These are phyloP conservation scores for Cylindricascospora bacillispora DNA, from an alignment of 1,139 yeast species.

Conservation along the genomic window DNA sequence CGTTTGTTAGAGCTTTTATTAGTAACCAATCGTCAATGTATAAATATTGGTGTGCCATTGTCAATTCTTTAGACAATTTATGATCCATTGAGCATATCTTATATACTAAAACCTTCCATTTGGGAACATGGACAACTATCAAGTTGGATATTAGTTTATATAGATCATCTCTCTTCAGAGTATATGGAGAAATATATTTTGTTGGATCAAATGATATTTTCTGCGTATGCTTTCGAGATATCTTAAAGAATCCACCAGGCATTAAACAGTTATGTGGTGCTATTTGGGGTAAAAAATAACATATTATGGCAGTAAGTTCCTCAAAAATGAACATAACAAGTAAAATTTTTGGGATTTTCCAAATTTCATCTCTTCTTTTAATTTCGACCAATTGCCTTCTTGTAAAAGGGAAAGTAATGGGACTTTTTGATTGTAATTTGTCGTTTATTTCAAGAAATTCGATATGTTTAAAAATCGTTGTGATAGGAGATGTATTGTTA, in stretches of 20 bases:
- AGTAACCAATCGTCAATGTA: constrained; percentile 23
- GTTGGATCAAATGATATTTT: not conserved
- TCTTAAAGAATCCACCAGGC: constrained; percentile 16
- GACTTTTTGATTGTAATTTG: constrained; percentile 1
- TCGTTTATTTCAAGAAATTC: constrained; percentile 12
- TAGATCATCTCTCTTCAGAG: constrained; percentile 1
- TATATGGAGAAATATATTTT: constrained; percentile 5
- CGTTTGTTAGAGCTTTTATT: constrained; percentile 9
- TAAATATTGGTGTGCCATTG: constrained; percentile 14
- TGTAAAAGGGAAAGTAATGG: constrained; percentile 7
- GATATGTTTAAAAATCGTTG: constrained; percentile 4
- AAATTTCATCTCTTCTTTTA: constrained; percentile 15
- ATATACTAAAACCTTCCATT: constrained; percentile 13
- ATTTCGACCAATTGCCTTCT: constrained; percentile 17
- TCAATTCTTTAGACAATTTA: constrained; percentile 10
- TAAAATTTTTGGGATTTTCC: constrained; percentile 20
- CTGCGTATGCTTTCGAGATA: constrained; percentile 7
- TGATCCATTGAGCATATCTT: constrained; percentile 8
- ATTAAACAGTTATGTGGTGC: constrained; percentile 21
- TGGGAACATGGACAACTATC: constrained; percentile 5
- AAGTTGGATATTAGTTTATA: not conserved
- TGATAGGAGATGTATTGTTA: not conserved
- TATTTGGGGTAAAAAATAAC: constrained; percentile 20
- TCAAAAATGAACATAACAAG: constrained; percentile 17
- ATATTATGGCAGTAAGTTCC: constrained; percentile 17